Evolutionary conservation across 805 yeast species (phyloP).

Genomic region (Scheffersomyces spartinae): DNA sequence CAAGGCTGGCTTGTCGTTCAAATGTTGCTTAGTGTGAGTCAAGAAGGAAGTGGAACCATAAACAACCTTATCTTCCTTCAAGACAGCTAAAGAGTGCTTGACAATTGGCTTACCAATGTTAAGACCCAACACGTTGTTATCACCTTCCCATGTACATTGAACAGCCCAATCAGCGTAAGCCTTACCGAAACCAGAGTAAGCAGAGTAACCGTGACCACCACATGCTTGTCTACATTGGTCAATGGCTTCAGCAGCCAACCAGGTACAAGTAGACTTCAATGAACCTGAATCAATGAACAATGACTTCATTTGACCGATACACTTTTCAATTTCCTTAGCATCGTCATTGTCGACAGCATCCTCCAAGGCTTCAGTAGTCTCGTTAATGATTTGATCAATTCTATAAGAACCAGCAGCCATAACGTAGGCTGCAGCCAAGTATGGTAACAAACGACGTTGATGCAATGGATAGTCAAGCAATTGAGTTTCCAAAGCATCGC

Average conservation of each 20-base stretch:
- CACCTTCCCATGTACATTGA: conserved; percentile 98
- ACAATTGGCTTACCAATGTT: conserved; percentile 73
- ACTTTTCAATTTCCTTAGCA: conserved; percentile 29
- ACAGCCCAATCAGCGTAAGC: conserved; percentile 93
- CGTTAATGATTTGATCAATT: conserved; percentile 40
- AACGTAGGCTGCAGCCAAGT: conserved; percentile 67
- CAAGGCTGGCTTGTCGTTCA: conserved; percentile 20
- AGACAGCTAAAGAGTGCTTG: conserved; percentile 30
- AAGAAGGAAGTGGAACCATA: conserved; percentile 37
- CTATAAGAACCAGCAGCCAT: conserved; percentile 61
- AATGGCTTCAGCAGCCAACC: conserved; percentile 71
- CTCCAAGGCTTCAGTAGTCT: conserved; percentile 43
- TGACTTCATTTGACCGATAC: conserved; percentile 58
- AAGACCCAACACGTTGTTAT: conserved; percentile 76
- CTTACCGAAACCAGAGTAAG: conserved; percentile 85
- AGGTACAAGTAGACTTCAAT: conserved; percentile 79
- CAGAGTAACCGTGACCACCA: conserved; percentile 94
- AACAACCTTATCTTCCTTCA: conserved; percentile 32
- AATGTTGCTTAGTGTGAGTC: conserved; percentile 13
- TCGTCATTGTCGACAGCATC: conserved; percentile 36
- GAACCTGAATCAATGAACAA: conserved; percentile 80
- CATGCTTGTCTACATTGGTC: conserved; percentile 89
- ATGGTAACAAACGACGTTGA: conserved; percentile 81
- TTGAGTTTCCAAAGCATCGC: conserved; percentile 44
- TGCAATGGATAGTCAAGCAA: conserved; percentile 81